phyloP scores from a whole-genome alignment of 2,329 filamentous ascomycete genomes.

The Zymoseptoria tritici region DNA sequence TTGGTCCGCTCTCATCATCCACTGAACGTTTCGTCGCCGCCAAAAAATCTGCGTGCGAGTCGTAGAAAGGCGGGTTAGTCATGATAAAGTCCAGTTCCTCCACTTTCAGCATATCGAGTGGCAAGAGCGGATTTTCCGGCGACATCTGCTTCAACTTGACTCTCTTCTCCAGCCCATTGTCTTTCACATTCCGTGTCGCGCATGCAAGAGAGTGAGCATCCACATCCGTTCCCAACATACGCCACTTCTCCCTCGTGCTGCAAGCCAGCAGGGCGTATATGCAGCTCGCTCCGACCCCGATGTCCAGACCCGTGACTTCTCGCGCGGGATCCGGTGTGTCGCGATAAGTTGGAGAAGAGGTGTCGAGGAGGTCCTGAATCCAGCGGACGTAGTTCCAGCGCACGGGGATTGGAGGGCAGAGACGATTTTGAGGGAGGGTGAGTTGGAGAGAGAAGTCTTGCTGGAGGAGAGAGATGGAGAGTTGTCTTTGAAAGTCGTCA shows the following conservation, averaged over 20 bases:
- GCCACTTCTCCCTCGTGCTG: slow-evolving; percentile 59
- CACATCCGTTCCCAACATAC: slow-evolving; percentile 54
- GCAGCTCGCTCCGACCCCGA: slow-evolving; percentile 79
- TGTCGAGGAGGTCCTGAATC: slow-evolving; percentile 75
- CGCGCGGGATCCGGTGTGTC: slow-evolving; percentile 41
- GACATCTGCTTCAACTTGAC: slow-evolving; percentile 60
- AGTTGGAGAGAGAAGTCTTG: slow-evolving; percentile 67
- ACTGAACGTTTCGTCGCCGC: slow-evolving; percentile 38
- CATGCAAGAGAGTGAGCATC: slow-evolving; percentile 61
- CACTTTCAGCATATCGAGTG: slow-evolving; percentile 49
- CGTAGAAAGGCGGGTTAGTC: slow-evolving; percentile 93
- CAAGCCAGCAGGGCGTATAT: slow-evolving; percentile 86
- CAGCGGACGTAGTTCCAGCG: slow-evolving; percentile 82
- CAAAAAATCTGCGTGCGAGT: slow-evolving; percentile 61
- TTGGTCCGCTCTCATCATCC: slow-evolving; percentile 54
- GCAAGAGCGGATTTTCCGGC: slow-evolving; percentile 50
- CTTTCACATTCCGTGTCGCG: slow-evolving; percentile 58
- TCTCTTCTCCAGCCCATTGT: slow-evolving; percentile 57
- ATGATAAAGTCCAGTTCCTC: slow-evolving; percentile 70
- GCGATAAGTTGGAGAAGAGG: slow-evolving; percentile 47
- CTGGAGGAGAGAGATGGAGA: slow-evolving; percentile 72
- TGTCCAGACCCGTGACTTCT: slow-evolving; percentile 51
- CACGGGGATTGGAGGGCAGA: slow-evolving; percentile 73
- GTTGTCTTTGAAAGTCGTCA: slow-evolving; percentile 32
- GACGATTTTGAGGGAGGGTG: slow-evolving; percentile 64